A percentile compares a stretch with the other conserved stretches of the same genome.
phyloP scores from a whole-genome alignment of 2,329 filamentous ascomycete species.

The Akanthomyces muscarius region DNA sequence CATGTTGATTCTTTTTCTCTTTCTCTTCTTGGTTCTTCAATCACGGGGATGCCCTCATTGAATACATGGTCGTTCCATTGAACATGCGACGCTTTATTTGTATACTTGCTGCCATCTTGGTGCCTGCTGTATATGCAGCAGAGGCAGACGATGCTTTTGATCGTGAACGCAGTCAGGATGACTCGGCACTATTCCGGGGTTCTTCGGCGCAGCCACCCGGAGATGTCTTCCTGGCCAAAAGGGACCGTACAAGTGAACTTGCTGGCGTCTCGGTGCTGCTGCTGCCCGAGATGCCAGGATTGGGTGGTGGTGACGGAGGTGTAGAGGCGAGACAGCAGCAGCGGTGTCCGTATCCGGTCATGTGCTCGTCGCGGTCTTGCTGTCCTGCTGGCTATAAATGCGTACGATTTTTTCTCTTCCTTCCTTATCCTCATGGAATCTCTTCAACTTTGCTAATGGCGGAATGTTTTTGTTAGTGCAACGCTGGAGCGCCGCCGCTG shows the following conservation, averaged over 20 bases:
- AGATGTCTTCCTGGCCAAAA: neutral
- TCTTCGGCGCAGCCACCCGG: neutral
- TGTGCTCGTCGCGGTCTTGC: constrained; percentile 1
- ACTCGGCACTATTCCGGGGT: neutral
- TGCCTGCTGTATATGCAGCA: neutral
- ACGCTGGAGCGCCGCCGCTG: neutral
- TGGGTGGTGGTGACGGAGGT: neutral
- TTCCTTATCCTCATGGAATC: neutral
- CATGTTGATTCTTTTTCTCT: too few species aligned
- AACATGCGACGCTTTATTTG: neutral
- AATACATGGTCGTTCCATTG: too few species aligned
- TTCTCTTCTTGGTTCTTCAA: too few species aligned
- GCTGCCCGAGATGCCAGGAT: neutral
- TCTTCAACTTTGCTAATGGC: too few species aligned
- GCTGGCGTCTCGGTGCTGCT: neutral
- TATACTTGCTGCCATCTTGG: neutral
- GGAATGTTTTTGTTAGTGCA: neutral
- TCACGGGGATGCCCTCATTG: too few species aligned
- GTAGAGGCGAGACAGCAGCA: neutral
- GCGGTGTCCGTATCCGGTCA: constrained; percentile 3
- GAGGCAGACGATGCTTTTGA: neutral
- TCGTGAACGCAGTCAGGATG: neutral
- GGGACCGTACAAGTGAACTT: neutral
- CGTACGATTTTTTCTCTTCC: neutral
- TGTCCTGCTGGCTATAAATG: constrained; percentile 3